Evolutionary conservation across 176 grass and related monocot genomes (phyloP), one percentile per base, ranked within the genome.

Genomic region (Ensete ventricosum): DNA sequence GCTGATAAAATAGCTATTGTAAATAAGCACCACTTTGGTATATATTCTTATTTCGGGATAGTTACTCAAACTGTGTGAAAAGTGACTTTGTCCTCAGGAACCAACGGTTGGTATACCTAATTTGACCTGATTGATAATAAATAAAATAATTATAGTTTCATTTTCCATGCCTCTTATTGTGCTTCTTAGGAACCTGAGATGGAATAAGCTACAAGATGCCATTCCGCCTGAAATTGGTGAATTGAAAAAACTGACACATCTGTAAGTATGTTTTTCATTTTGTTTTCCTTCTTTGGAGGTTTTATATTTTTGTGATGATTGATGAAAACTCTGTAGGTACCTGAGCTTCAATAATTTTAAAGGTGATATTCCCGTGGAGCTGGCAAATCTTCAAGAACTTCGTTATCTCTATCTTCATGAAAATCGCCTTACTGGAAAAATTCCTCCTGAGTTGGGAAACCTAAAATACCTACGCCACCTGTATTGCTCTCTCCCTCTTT

Each of bases 341-440:
- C 87, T 91, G 79, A 94, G 86, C 83, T 99, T 94, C 77, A 99
- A 99, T 72, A 94, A 91, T 78, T 94, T 99, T 52, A 99, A 91
- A 94, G 96, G 96, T 69, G 88, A 94, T 85, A 86, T 99, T 55
- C 95, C 88, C 23, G 73, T 91, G 21, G 95, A 99, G 82, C 95
- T 94, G 75, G 86, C 95, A 60, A 94, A 99, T 71, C 75, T 99
- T 62, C 88, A 78, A 65, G 88, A 91, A 78, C 73, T 99, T 63
- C 86, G 83, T 34, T 99, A 99, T 86, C 85, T 99, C 27, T 99
- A 94, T 80, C 82, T 94, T 52, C 86, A 99, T 64, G 95, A 91
- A 83, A 99, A 94, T 65, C 86, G 70, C 14, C 83, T 99, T 75
- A 73, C 82, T 67, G 95, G 95, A 21, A 29, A 81, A 70, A 89